Percentiles rank a stretch among this genome's conserved stretches.
phyloP scores from a whole-genome alignment of 176 grass and related monocot genomes.

The Dendrocalamus sinicus region DNA sequence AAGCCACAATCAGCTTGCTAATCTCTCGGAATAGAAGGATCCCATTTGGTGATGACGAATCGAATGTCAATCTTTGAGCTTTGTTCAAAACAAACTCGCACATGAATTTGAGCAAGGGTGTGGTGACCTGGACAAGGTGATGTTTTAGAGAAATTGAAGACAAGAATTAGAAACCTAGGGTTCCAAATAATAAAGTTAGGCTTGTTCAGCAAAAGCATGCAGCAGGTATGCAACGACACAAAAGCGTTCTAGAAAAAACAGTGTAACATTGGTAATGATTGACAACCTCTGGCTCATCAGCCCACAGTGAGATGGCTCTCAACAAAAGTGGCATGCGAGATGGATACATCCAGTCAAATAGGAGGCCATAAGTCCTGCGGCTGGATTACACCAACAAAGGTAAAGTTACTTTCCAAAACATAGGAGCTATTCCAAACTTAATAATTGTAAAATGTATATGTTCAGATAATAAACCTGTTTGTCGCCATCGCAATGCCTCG shows the following conservation, averaged over 20 bases:
- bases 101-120: conserved; percentile 96
- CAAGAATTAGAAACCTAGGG: conserved; percentile 14
- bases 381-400: conserved; percentile 58
- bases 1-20: conserved; percentile 97
- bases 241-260: neutral
- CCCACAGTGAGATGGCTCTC: conserved; percentile 83
- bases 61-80: conserved; percentile 95
- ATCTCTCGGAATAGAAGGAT: conserved; percentile 98
- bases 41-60: conserved; percentile 98
- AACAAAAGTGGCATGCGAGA: conserved; percentile 84
- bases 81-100: conserved; percentile 95
- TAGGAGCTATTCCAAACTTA: neutral
- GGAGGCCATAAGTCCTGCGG: conserved; percentile 83
- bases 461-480: conserved; percentile 71
- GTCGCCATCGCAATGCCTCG: conserved; percentile 94
- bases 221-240: neutral
- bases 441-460: neutral
- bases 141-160: conserved; percentile 17
- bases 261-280: conserved; percentile 39
- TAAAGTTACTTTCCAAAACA: conserved; percentile 30
- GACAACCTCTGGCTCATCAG: conserved; percentile 82
- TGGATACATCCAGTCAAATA: conserved; percentile 99
- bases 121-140: conserved; percentile 76
- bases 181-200: conserved; percentile 31
- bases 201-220: conserved; percentile 16